Conservation (phyloP, 805 yeast species). For the Suhomyces kilbournensis region DNA sequence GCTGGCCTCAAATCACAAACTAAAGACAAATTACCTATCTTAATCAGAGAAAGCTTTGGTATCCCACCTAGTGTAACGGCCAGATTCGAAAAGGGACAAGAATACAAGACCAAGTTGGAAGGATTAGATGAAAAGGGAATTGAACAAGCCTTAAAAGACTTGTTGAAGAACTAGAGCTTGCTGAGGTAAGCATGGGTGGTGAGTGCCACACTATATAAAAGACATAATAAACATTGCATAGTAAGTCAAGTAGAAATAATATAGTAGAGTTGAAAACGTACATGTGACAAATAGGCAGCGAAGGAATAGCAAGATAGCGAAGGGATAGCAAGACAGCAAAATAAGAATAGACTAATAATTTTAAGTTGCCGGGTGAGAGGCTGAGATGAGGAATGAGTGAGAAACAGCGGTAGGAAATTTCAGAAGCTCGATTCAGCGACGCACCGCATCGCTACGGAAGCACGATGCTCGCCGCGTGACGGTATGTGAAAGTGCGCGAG, state of each 20-base stretch:
- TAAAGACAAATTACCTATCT: slow-evolving; percentile 67
- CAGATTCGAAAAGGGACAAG: slow-evolving; percentile 60
- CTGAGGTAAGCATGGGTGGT: neutral
- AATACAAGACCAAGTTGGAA: slow-evolving; percentile 47
- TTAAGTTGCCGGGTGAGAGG: neutral
- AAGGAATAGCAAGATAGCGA: neutral
- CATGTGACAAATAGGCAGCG: neutral
- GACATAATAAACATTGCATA: slow-evolving; percentile 1
- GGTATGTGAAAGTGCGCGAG: neutral
- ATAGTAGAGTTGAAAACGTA: no score
- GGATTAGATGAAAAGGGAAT: slow-evolving; percentile 48
- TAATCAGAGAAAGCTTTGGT: slow-evolving; percentile 75
- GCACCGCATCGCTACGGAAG: neutral
- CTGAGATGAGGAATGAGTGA: neutral
- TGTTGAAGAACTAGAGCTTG: slow-evolving; percentile 25
- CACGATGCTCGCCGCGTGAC: neutral
- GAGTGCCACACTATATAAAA: neutral
- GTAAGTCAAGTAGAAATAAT: neutral
- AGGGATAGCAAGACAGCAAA: neutral
- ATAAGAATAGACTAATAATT: no score
- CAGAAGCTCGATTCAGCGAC: neutral
- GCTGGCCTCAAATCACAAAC: slow-evolving; percentile 53
- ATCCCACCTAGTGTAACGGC: slow-evolving; percentile 73
- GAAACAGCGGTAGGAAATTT: neutral
- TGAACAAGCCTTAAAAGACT: slow-evolving; percentile 35